phyloP scores from a whole-genome alignment of 208 protist genomes.

The Balamuthia mandrillaris region DNA sequence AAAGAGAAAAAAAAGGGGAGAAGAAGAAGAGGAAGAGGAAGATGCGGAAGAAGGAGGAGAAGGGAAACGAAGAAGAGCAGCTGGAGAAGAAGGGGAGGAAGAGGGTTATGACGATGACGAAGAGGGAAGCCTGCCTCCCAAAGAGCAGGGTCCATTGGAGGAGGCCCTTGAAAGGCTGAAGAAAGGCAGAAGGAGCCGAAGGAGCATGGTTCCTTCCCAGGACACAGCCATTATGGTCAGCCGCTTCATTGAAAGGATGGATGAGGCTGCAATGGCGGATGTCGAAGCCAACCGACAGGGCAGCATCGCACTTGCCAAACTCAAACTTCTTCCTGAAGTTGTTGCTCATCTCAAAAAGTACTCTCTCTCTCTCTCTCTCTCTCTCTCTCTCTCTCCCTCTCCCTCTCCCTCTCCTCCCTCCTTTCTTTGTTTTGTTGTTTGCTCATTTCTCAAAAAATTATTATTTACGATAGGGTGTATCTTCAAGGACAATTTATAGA shows the following conservation, averaged over 20 bases:
- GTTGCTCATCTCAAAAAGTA: conserved; percentile 12
- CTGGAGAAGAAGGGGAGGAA: no score
- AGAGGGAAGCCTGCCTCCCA: no score
- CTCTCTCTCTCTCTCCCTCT: background rate
- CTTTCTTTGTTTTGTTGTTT: no score
- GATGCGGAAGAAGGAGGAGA: background rate
- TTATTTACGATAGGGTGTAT: no score
- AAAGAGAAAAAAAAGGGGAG: background rate
- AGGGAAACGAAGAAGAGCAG: background rate
- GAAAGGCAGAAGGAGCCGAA: conserved; percentile 3
- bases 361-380: background rate
- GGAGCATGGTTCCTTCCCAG: background rate
- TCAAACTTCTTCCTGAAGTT: conserved; percentile 19
- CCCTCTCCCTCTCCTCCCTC: background rate
- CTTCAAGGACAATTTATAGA: background rate
- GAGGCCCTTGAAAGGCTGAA: conserved; percentile 14
- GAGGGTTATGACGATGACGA: no score
- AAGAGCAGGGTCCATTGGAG: conserved; percentile 4
- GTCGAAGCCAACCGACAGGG: background rate
- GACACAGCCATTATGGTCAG: background rate
- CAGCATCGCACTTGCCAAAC: background rate
- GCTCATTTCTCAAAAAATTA: no score
- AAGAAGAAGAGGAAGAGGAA: background rate
- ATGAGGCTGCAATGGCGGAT: background rate
- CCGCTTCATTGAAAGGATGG: conserved; percentile 13